Conservation (phyloP, 1,284 basidiomycete species). For the Heliocybe sulcata region DNA sequence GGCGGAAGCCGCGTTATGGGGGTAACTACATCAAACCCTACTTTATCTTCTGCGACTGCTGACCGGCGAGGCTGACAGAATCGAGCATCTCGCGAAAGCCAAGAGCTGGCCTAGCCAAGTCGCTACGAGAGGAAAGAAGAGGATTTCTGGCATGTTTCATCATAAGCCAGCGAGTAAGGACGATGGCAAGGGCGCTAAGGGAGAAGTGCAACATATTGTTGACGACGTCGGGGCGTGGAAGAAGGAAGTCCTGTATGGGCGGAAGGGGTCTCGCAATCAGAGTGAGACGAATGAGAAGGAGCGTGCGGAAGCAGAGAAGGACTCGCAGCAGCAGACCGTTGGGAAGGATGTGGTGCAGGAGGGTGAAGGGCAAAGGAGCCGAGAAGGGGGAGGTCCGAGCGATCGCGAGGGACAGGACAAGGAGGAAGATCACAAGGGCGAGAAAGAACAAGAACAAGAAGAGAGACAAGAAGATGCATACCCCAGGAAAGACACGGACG, state of each 20-base stretch:
- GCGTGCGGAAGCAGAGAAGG: neutral
- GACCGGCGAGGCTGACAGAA: neutral
- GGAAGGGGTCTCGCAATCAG: neutral
- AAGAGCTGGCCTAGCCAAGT: neutral
- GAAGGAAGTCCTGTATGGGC: neutral
- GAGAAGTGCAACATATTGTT: neutral
- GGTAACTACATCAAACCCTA: constrained; percentile 26
- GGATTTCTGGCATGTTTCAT: neutral
- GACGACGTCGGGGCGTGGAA: neutral
- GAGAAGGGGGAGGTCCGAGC: neutral
- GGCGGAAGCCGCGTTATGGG: constrained; percentile 50
- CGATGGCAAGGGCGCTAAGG: neutral
- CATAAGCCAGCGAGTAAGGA: neutral
- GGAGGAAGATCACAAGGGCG: neutral
- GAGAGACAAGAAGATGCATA: neutral
- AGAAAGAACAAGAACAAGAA: neutral
- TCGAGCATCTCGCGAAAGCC: neutral
- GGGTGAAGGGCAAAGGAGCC: neutral
- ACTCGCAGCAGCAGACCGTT: neutral
- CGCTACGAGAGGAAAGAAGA: neutral
- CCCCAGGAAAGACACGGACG: too few relatives aligned
- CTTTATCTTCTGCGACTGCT: neutral
- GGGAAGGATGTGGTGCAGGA: neutral
- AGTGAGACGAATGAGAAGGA: neutral
- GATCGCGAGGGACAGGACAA: neutral